Evolutionary conservation across 768 basidiomycete species (phyloP).

Genomic region (Trametes sanguinea): DNA sequence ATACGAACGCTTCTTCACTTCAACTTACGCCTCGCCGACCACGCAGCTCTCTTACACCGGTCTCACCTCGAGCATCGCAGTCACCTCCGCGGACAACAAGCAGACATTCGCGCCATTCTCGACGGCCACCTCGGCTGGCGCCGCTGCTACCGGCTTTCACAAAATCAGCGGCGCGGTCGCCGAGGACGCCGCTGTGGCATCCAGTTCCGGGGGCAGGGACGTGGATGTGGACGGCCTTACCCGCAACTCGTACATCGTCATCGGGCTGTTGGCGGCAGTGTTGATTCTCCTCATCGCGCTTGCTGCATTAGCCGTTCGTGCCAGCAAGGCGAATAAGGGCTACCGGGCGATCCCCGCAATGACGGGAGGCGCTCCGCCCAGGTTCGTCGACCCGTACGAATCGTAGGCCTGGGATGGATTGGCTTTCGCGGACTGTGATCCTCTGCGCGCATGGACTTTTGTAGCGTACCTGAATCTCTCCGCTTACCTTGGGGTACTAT

Average conservation of each 20-base stretch:
- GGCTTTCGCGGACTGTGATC: too few species aligned
- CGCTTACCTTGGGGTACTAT: too few species aligned
- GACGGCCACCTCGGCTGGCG: neutral
- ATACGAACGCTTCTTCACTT: neutral
- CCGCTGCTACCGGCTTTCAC: neutral
- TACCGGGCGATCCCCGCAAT: neutral
- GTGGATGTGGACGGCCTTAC: slow-evolving; percentile 5
- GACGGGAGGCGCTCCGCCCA: neutral
- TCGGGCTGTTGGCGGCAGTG: neutral
- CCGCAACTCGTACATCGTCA: slow-evolving; percentile 7
- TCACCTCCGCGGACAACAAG: slow-evolving; percentile 2
- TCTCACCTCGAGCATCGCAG: neutral
- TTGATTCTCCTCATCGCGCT: slow-evolving; percentile 5
- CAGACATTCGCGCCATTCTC: neutral
- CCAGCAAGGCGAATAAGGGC: neutral
- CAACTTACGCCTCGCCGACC: neutral
- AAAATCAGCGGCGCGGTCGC: neutral
- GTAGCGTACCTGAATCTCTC: neutral
- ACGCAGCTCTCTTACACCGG: slow-evolving; percentile 1
- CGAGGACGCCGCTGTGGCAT: neutral
- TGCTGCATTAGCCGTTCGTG: neutral
- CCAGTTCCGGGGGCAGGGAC: neutral
- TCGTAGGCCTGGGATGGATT: neutral
- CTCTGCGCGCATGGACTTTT: neutral
- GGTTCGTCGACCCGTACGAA: neutral